These are phyloP conservation scores for Polyporus tsugae DNA, from an alignment of 1,284 basidiomycete genomes.

Conservation along the genomic window DNA sequence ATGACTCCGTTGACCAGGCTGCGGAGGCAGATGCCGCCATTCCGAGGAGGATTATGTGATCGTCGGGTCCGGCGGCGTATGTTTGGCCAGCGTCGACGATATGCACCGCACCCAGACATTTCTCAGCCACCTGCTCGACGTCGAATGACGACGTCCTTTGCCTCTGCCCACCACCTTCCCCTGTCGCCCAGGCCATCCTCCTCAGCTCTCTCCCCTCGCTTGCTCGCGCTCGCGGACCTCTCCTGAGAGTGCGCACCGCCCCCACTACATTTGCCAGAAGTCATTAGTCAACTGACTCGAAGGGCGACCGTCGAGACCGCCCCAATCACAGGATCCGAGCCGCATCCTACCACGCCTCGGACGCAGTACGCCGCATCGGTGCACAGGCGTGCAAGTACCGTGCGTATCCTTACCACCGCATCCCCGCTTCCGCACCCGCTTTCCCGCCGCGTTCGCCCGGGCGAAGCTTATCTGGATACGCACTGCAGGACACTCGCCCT, in stretches of 20 bases:
- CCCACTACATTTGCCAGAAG: neutral
- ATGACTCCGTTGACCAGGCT: neutral
- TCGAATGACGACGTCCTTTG: neutral
- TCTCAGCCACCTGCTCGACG: slow-evolving; percentile 8
- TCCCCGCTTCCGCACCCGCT: slow-evolving; percentile 11
- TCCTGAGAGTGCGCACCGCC: neutral
- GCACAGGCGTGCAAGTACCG: neutral
- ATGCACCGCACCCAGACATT: slow-evolving; percentile 1
- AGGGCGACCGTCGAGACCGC: slow-evolving; percentile 10
- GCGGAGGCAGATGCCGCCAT: neutral
- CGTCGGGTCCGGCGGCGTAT: slow-evolving; percentile 8
- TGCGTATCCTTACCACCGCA: slow-evolving; percentile 4
- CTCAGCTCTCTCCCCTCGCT: neutral
- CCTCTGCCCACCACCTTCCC: slow-evolving; percentile 7
- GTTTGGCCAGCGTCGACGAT: neutral
- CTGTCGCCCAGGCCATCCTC: neutral
- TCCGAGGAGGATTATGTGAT: slow-evolving; percentile 1
- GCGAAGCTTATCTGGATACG: slow-evolving; percentile 1
- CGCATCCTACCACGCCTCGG: slow-evolving; percentile 24
- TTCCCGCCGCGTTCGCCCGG: slow-evolving; percentile 2
- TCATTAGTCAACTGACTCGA: slow-evolving; percentile 5
- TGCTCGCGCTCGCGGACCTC: neutral
- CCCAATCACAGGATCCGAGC: slow-evolving; percentile 31
- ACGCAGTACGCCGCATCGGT: slow-evolving; percentile 15
- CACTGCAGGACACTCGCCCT: neutral